phyloP scores from a whole-genome alignment of 169 alveolate genomes.

The Sarcocystis neurona region DNA sequence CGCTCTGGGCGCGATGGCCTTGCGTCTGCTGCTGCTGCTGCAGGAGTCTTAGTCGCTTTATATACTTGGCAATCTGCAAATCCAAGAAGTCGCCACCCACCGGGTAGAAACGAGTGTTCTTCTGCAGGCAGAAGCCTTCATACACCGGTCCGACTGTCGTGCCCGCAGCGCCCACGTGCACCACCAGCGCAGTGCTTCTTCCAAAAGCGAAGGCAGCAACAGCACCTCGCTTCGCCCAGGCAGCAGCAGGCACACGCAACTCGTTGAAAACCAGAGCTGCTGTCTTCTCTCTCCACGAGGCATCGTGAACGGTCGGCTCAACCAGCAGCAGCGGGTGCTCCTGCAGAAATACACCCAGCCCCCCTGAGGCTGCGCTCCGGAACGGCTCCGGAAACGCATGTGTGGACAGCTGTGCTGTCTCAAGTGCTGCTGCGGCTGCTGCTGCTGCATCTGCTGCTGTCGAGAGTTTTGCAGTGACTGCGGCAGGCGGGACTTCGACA shows the following conservation, averaged over 20 bases:
- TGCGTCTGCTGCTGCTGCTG: neutral
- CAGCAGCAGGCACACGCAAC: slow-evolving; percentile 85
- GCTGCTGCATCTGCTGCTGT: neutral
- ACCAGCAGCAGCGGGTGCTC: slow-evolving; percentile 96
- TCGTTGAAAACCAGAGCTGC: slow-evolving; percentile 94
- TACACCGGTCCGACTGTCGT: slow-evolving; percentile 87
- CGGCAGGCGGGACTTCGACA: no score
- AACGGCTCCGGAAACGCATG: slow-evolving; percentile 22
- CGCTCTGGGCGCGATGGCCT: neutral
- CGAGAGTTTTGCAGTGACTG: neutral
- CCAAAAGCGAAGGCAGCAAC: slow-evolving; percentile 89
- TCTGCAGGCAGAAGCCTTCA: slow-evolving; percentile 90
- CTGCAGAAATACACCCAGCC: slow-evolving; percentile 71
- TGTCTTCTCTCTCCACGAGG: slow-evolving; percentile 95
- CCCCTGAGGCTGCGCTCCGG: slow-evolving; percentile 29
- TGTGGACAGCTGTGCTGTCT: neutral
- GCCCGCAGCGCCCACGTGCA: slow-evolving; percentile 87
- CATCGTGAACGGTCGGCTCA: slow-evolving; percentile 97
- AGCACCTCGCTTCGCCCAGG: slow-evolving; percentile 84
- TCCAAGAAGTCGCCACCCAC: slow-evolving; percentile 88
- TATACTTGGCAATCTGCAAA: slow-evolving; percentile 48
- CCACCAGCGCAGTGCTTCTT: slow-evolving; percentile 85
- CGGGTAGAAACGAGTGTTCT: slow-evolving; percentile 76
- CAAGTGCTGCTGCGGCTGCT: slow-evolving; percentile 11
- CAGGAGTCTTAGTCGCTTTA: neutral